These are phyloP conservation scores for Eimeria falciformis DNA, from an alignment of 169 alveolate species.

Conservation along the genomic window DNA sequence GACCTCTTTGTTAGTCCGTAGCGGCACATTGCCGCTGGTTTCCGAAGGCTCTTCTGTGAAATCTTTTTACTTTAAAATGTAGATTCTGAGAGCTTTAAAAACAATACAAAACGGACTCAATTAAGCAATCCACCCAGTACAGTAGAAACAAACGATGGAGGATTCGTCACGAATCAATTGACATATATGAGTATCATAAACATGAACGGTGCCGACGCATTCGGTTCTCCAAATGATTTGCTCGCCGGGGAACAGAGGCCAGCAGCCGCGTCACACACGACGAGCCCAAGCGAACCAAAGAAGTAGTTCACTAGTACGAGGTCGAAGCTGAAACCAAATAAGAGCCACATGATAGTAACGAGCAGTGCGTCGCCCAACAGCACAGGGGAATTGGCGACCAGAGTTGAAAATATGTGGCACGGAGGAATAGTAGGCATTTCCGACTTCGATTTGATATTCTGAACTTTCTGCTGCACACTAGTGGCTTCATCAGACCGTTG, in stretches of 20 bases:
- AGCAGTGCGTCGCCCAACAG: constrained; percentile 48
- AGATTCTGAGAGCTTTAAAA: constrained; percentile 40
- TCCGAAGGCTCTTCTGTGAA: constrained; percentile 22
- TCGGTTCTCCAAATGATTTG: constrained; percentile 73
- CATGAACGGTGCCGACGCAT: constrained; percentile 37
- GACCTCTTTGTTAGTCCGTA: constrained; percentile 49
- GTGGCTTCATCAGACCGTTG: constrained; percentile 41
- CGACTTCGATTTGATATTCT: constrained; percentile 51
- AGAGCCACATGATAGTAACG: constrained; percentile 56
- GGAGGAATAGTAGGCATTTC: constrained; percentile 64
- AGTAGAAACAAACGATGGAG: constrained; percentile 4
- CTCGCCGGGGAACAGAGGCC: constrained; percentile 62
- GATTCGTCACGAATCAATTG: constrained; percentile 72
- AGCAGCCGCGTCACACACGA: constrained; percentile 26
- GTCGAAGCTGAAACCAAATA: constrained; percentile 47
- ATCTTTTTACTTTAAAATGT: constrained; percentile 17
- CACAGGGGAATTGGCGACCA: constrained; percentile 30
- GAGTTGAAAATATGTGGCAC: constrained; percentile 47
- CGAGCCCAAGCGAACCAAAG: constrained; percentile 40
- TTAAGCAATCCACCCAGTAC: constrained; percentile 53
- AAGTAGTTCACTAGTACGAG: constrained; percentile 13
- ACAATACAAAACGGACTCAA: constrained; percentile 67
- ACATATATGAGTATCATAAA: constrained; percentile 46
- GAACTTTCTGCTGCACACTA: constrained; percentile 73
- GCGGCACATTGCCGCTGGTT: constrained; percentile 26